phyloP scores from a whole-genome alignment of 768 basidiomycete genomes.

The Podaxis sp. region DNA sequence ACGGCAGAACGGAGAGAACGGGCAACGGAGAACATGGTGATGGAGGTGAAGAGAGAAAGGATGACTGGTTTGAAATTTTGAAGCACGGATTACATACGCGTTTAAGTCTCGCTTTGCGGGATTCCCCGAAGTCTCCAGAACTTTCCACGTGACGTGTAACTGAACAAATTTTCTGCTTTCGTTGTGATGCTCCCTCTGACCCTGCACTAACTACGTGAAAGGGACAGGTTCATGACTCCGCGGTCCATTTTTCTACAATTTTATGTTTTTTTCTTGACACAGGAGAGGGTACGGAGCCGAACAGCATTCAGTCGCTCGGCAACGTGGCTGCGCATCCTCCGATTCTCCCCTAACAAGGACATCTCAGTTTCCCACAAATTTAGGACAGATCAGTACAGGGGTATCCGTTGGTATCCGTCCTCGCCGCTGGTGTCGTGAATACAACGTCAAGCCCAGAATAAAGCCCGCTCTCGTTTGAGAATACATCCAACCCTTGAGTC shows the following conservation, averaged over 20 bases:
- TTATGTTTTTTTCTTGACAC: background rate
- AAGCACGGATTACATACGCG: constrained; percentile 17
- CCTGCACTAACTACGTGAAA: background rate
- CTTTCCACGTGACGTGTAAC: constrained; percentile 23
- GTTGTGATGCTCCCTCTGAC: background rate
- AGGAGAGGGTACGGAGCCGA: background rate
- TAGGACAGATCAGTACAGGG: background rate
- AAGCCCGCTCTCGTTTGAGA: background rate
- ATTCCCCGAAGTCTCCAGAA: constrained; percentile 31
- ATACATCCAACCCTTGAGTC: background rate
- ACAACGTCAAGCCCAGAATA: background rate
- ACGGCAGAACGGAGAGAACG: constrained; percentile 62
- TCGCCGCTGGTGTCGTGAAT: background rate
- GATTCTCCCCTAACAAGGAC: background rate
- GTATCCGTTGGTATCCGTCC: background rate
- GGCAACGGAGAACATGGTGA: constrained; percentile 73
- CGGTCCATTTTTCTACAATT: background rate
- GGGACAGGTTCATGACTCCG: background rate
- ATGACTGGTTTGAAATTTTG: constrained; percentile 18
- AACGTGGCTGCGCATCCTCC: background rate
- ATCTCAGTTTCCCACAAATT: constrained; percentile 5
- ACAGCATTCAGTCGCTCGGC: background rate
- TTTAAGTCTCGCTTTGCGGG: constrained; percentile 17
- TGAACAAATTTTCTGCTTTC: background rate
- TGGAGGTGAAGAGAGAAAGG: constrained; percentile 37